Conservation (phyloP, 176 grass and related monocot genomes). For the Ensete ventricosum region DNA sequence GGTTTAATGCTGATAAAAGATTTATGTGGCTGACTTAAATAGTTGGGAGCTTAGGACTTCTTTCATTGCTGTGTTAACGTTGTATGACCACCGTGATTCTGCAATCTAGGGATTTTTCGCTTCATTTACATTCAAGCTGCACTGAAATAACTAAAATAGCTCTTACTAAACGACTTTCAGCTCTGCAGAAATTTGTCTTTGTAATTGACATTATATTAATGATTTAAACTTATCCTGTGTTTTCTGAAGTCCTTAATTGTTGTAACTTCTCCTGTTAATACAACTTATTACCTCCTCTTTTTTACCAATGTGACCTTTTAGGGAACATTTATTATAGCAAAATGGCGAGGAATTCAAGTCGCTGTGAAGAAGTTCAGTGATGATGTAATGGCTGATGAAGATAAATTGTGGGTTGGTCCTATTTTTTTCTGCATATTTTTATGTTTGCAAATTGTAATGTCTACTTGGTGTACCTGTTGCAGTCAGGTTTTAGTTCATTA, state of each 20-base stretch:
- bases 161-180: not conserved
- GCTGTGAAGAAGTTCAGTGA: slow-evolving; percentile 89
- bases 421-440: slow-evolving; percentile 18
- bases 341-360: slow-evolving; percentile 78
- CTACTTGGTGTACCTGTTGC: not conserved
- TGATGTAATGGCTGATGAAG: slow-evolving; percentile 56
- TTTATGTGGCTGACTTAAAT: not conserved
- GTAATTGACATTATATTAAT: not conserved
- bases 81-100: too few relatives aligned
- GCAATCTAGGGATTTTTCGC: too few relatives aligned
- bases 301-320: slow-evolving; percentile 29
- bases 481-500: slow-evolving; percentile 2
- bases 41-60: not conserved
- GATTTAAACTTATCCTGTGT: not conserved
- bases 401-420: slow-evolving; percentile 88
- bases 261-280: too few relatives aligned
- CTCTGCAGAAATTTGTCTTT: not conserved
- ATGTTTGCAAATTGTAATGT: slow-evolving; percentile 5
- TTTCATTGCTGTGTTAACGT: not conserved
- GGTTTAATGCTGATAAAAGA: not conserved
- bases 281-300: not conserved
- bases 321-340: slow-evolving; percentile 71
- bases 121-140: too few relatives aligned
- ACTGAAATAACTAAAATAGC: not conserved
- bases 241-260: too few relatives aligned